A percentile compares a stretch with the other conserved stretches of the same genome.
phyloP scores from a whole-genome alignment of 805 yeast species.

The Danielozyma ontarioensis region DNA sequence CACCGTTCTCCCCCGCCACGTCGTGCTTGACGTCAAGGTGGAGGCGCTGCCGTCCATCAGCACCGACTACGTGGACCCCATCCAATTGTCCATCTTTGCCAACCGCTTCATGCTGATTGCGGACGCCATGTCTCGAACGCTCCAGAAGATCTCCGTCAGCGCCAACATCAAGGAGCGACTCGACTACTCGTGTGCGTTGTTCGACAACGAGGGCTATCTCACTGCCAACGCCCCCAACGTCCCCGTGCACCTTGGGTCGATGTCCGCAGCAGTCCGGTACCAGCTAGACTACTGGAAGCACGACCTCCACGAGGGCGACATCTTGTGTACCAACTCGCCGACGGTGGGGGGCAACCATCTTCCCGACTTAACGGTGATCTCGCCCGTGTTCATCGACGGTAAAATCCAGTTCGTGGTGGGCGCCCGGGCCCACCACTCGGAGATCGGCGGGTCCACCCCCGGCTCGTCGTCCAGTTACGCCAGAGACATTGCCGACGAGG shows the following conservation, averaged over 20 bases:
- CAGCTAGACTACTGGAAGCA: constrained; percentile 65
- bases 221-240: constrained; percentile 88
- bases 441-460: constrained; percentile 17
- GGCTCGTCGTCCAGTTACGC: constrained; percentile 16
- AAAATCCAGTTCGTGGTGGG: constrained; percentile 11
- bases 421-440: constrained; percentile 21
- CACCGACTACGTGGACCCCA: constrained; percentile 48
- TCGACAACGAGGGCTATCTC: constrained; percentile 69
- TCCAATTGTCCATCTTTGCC: constrained; percentile 69
- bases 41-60: constrained; percentile 24
- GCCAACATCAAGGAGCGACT: constrained; percentile 80
- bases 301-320: constrained; percentile 66
- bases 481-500: constrained; percentile 16
- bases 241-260: constrained; percentile 83
- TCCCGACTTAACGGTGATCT: constrained; percentile 49
- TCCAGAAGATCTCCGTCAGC: constrained; percentile 75
- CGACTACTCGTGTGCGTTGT: constrained; percentile 81
- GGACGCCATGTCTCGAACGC: constrained; percentile 80
- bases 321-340: constrained; percentile 75
- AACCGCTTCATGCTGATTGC: constrained; percentile 89
- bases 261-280: constrained; percentile 71
- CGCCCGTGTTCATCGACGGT: constrained; percentile 16
- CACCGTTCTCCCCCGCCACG: constrained; percentile 53
- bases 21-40: constrained; percentile 39
- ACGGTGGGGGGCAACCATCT: constrained; percentile 82